A percentile compares a stretch with the other conserved stretches of the same genome.
Evolutionary conservation across 805 yeast species (phyloP).

Genomic region (Candida silvatica): DNA sequence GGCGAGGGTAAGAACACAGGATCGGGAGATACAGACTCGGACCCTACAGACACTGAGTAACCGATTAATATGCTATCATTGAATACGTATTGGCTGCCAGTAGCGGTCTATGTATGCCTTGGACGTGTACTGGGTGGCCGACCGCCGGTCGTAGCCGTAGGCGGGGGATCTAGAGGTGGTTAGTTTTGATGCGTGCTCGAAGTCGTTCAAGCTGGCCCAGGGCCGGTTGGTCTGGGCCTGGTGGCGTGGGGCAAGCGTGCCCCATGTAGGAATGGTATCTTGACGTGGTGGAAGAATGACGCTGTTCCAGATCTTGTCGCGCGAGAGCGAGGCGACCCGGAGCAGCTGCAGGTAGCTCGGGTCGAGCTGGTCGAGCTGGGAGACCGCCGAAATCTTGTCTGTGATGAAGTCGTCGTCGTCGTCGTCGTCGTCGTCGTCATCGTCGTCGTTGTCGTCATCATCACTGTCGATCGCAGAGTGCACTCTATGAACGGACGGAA

Average conservation of each 20-base stretch:
- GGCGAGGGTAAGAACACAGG: no score
- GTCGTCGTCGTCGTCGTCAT: slow-evolving; percentile 13
- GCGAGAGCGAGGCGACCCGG: slow-evolving; percentile 32
- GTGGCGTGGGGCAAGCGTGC: background rate
- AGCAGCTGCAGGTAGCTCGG: slow-evolving; percentile 6
- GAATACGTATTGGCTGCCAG: no score
- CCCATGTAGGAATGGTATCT: slow-evolving; percentile 21
- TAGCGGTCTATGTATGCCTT: no score
- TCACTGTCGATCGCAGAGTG: slow-evolving; percentile 14
- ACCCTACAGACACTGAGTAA: no score
- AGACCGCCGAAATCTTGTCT: background rate
- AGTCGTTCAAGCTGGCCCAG: background rate
- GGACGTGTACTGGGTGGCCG: no score
- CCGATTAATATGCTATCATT: no score
- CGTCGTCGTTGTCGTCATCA: slow-evolving; percentile 25
- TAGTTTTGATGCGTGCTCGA: no score
- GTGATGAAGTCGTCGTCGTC: slow-evolving; percentile 6
- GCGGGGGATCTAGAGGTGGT: no score
- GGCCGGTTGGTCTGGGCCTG: background rate
- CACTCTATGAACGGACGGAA: no score
- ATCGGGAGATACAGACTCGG: no score
- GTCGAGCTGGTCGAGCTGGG: background rate
- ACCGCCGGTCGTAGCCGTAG: no score
- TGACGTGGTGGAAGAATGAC: slow-evolving; percentile 43
- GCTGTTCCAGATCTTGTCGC: slow-evolving; percentile 43